Evolutionary conservation across 2,329 filamentous ascomycete species (phyloP).

Genomic region (Cercospora sp.): DNA sequence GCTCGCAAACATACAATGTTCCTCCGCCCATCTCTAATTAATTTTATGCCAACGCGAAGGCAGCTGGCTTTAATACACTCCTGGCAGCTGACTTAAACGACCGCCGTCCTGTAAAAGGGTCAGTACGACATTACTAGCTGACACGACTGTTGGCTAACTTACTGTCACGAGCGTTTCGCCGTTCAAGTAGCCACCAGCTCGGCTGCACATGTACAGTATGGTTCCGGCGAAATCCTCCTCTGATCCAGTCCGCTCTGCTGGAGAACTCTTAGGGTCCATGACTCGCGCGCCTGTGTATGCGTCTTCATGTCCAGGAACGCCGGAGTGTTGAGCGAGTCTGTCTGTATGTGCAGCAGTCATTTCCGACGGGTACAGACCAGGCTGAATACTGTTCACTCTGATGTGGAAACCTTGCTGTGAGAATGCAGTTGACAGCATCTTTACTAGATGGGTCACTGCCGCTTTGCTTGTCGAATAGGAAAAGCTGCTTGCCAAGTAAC

Average conservation of each 20-base stretch:
- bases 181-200: constrained; percentile 67
- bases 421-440: constrained; percentile 49
- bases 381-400: constrained; percentile 53
- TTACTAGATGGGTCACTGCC: constrained; percentile 51
- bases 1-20: too few relatives aligned
- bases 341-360: constrained; percentile 31
- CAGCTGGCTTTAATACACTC: constrained; percentile 49
- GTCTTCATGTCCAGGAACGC: constrained; percentile 28
- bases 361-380: constrained; percentile 39
- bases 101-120: constrained; percentile 13
- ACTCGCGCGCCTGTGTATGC: constrained; percentile 56
- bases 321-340: constrained; percentile 28
- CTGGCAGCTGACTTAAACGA: constrained; percentile 46
- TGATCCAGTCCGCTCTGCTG: constrained; percentile 61
- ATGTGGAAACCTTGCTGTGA: constrained; percentile 46
- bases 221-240: constrained; percentile 65
- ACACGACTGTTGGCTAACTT: neutral
- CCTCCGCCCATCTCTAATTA: too few relatives aligned
- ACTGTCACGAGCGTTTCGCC: constrained; percentile 62
- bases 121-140: neutral
- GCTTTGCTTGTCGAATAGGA: constrained; percentile 53
- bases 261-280: constrained; percentile 49
- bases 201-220: constrained; percentile 65
- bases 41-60: too few relatives aligned
- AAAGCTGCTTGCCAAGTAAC: constrained; percentile 40